These are phyloP conservation scores for Neovahlkampfia damariscottae DNA, from an alignment of 78 protist genomes.

Conservation along the genomic window DNA sequence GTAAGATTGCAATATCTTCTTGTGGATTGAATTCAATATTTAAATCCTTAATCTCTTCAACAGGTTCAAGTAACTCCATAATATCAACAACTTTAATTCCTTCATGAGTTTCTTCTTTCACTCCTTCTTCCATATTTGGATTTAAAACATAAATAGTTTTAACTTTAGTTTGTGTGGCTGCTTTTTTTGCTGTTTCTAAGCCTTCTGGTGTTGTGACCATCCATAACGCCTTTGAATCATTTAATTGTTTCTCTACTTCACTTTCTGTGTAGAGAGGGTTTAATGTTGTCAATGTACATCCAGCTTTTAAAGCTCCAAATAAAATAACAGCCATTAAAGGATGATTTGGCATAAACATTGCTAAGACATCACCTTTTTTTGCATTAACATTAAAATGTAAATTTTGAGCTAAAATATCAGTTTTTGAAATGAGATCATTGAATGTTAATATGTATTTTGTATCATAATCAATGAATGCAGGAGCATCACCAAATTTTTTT, in stretches of 20 bases:
- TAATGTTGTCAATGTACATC: neutral
- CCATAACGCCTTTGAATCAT: neutral
- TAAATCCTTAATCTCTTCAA: neutral
- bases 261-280: neutral
- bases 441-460: too few species aligned
- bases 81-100: neutral
- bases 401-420: neutral
- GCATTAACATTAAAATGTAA: neutral
- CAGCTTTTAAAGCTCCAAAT: neutral
- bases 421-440: too few species aligned
- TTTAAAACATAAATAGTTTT: neutral
- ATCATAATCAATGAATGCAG: too few species aligned
- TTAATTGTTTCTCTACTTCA: neutral
- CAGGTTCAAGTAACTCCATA: neutral
- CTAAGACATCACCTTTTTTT: neutral
- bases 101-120: neutral
- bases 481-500: too few species aligned
- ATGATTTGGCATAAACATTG: neutral
- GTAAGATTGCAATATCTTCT: conserved; percentile 13
- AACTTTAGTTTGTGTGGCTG: neutral
- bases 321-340: neutral
- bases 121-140: neutral
- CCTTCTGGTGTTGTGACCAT: neutral
- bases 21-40: neutral
- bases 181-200: neutral